A percentile compares a stretch with the other conserved stretches of the same genome.
These are phyloP conservation scores for Platismatia glauca DNA, from an alignment of 495 filamentous ascomycete species.

Conservation along the genomic window DNA sequence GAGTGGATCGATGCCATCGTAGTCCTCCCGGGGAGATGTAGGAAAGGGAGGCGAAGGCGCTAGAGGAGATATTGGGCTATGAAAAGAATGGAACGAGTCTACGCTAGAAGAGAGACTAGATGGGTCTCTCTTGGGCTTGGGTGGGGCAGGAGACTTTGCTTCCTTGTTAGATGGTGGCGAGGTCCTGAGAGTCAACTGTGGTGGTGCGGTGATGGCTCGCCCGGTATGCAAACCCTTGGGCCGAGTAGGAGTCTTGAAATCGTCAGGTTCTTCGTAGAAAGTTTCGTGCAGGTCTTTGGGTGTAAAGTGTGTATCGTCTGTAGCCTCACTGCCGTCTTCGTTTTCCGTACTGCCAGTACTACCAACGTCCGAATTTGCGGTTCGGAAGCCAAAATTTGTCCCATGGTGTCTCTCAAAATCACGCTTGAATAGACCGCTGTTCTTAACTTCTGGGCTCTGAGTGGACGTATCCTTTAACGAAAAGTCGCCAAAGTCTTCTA, in stretches of 20 bases:
- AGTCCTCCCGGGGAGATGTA: constrained; percentile 30
- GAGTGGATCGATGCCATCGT: constrained; percentile 5
- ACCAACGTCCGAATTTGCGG: constrained; percentile 26
- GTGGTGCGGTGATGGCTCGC: constrained; percentile 39
- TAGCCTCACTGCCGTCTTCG: constrained; percentile 25
- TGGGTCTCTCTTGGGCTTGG: constrained; percentile 28
- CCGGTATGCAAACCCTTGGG: constrained; percentile 23
- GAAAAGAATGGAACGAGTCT: constrained; percentile 55
- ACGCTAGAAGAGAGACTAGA: constrained; percentile 46
- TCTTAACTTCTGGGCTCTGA: not conserved
- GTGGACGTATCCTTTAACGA: not conserved
- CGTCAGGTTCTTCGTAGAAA: constrained; percentile 22
- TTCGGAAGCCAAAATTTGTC: constrained; percentile 20
- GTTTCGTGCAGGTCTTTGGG: constrained; percentile 24
- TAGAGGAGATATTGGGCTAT: constrained; percentile 38
- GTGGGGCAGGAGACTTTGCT: not conserved
- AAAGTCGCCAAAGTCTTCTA: constrained; percentile 21
- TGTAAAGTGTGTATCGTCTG: constrained; percentile 32
- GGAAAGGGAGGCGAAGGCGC: constrained; percentile 42
- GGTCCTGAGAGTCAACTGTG: constrained; percentile 37
- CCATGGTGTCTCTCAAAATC: constrained; percentile 11
- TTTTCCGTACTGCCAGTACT: constrained; percentile 34
- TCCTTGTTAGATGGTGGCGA: constrained; percentile 23
- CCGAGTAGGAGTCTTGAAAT: constrained; percentile 20
- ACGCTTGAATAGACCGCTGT: constrained; percentile 9